Conservation (phyloP, 768 basidiomycete genomes). For the Suillus clintonianus region DNA sequence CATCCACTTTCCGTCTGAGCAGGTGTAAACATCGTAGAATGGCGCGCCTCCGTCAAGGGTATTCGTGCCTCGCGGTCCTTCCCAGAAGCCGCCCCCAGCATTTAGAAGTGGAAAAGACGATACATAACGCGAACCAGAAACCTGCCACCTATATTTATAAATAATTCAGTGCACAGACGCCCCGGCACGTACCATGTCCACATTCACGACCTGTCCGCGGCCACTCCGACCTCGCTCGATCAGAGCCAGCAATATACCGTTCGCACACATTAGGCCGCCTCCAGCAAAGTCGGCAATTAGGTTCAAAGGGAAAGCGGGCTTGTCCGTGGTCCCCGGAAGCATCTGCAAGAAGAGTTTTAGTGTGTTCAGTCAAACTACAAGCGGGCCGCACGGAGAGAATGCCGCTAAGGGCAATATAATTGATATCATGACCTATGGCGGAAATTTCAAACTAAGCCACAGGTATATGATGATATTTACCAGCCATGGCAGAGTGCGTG, state of each 20-base stretch:
- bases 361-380: not conserved
- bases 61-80: slow-evolving; percentile 53
- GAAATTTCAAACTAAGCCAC: not conserved
- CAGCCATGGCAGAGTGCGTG: slow-evolving; percentile 74
- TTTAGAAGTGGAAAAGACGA: slow-evolving; percentile 69
- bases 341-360: slow-evolving; percentile 41
- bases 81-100: slow-evolving; percentile 35
- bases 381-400: slow-evolving; percentile 57
- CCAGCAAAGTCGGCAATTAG: slow-evolving; percentile 83
- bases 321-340: slow-evolving; percentile 62
- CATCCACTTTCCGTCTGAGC: slow-evolving; percentile 74
- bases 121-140: slow-evolving; percentile 79
- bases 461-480: slow-evolving; percentile 36
- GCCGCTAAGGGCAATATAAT: slow-evolving; percentile 81
- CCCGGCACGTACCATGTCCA: slow-evolving; percentile 63
- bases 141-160: slow-evolving; percentile 41
- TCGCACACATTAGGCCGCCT: slow-evolving; percentile 70
- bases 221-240: slow-evolving; percentile 66
- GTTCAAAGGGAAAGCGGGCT: slow-evolving; percentile 74
- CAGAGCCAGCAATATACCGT: slow-evolving; percentile 75
- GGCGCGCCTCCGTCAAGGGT: slow-evolving; percentile 77
- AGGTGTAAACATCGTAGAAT: slow-evolving; percentile 74
- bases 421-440: slow-evolving; percentile 74
- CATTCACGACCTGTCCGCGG: slow-evolving; percentile 71
- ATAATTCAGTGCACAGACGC: not conserved